phyloP scores from a whole-genome alignment of 306 rosid genomes.

The Psophocarpus tetragonolobus region DNA sequence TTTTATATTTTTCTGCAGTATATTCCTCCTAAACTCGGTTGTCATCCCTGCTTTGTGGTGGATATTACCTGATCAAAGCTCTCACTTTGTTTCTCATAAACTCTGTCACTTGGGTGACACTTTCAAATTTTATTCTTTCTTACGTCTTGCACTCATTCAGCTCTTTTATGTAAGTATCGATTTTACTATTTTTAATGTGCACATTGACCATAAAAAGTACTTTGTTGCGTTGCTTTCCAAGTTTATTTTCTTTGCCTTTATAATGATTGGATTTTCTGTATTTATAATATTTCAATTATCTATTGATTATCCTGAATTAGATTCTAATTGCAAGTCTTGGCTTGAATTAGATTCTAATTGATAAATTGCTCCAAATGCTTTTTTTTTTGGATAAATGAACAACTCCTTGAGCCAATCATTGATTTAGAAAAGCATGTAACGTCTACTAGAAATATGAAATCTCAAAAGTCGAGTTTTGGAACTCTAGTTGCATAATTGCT shows the following conservation, averaged over 20 bases:
- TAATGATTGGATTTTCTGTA: slow-evolving; percentile 18
- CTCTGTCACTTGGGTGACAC: slow-evolving; percentile 47
- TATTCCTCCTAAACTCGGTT: slow-evolving; percentile 65
- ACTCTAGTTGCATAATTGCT: neutral
- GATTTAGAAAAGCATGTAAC: slow-evolving; percentile 1
- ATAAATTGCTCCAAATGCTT: neutral
- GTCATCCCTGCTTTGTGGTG: slow-evolving; percentile 70
- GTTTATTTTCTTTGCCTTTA: neutral
- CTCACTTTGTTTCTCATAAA: slow-evolving; percentile 50
- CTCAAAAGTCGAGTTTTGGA: slow-evolving; percentile 2
- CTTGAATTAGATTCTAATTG: neutral
- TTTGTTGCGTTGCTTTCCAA: neutral
- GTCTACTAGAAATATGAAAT: neutral
- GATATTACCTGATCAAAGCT: slow-evolving; percentile 77
- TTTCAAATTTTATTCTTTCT: slow-evolving; percentile 66
- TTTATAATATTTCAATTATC: neutral
- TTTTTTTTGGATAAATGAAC: neutral
- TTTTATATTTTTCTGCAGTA: slow-evolving; percentile 54
- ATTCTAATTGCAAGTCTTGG: neutral
- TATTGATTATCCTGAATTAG: neutral
- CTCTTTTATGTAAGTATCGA: slow-evolving; percentile 78
- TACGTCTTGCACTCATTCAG: slow-evolving; percentile 63
- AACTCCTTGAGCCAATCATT: neutral
- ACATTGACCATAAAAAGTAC: neutral
- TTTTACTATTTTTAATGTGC: neutral